Evolutionary conservation across 257 asterid genomes (phyloP), one percentile per base, ranked within the genome.

Genomic region (Gentiana straminea): DNA sequence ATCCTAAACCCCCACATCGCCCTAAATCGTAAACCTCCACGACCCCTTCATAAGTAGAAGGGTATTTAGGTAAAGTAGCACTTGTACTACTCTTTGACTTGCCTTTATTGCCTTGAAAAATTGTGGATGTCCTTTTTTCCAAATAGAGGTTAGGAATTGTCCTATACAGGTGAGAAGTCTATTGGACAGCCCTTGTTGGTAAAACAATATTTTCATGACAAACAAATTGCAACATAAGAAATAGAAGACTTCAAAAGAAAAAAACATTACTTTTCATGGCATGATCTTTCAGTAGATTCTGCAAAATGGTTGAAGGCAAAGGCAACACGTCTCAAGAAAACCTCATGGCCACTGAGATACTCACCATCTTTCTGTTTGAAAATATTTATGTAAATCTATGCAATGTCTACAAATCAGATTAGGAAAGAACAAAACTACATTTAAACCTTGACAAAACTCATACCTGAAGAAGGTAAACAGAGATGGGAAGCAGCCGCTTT

Each of bases 391-490:
- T 63, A 61, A 61, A 54, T 52, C 69, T 56, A 69, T 34, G 3
- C 37, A 48, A 48, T 13, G 58, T 32, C 60, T 51, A 51, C 41
- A 61, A 53, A 67, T 67, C 72, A 62, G 62, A 35, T 66, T 54
- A n/a, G 35, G 1, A 39, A 35, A 58, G 13, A 73, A 68, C 53
- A 62, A 11, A 47, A 49, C 36, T 13, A 49, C 51, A 59, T 33
- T 57, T 24, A 60, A 63, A 24, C 58, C 35, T 35, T 44, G 13
- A 48, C 24, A 32, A 43, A 51, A 10, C 36, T 8, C 50, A 33
- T 74, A 86, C 96, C 98, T 86, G 95, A 72, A 15, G 98, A 73
- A 90, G 98, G 75, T 77, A 86, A 69, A 90, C 94, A 55, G 98
- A 81, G 65, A 90, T 86, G 36, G 96, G 98, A 62, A 82, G 95